Base-by-base conservation (phyloP, 768 basidiomycete genomes). In the Pleurotus tuber-regium region DNA sequence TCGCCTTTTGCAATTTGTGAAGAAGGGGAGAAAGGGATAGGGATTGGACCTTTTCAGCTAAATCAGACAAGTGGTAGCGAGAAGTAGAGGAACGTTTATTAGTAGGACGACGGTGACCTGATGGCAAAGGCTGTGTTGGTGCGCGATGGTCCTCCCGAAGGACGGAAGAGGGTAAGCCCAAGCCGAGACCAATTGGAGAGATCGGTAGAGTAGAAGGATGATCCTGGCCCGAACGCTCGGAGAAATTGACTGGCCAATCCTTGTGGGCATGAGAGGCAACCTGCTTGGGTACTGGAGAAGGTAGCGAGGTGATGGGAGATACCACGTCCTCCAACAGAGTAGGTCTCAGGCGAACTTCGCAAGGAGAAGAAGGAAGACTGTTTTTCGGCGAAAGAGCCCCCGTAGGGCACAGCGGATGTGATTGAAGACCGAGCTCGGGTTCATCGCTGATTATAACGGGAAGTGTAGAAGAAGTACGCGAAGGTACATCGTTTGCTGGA, bases 11-110 rank as follows among this genome's bases (percentile, higher is more conserved):
- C 14, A 48, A 21, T 7, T 33, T 48, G 46, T 48, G 29, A 9
- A 48, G 14, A 19, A 48, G 46, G 4, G 46, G 46, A 18, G 46
- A 48, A 10, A 48, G 21, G 11, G 46, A 8, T 14, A 48, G 14
- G 7, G 29, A 48, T 23, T 48, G 46, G 18, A 48, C 31, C 23
- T 48, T 48, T 18, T 11, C 46, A 3, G 46, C 31, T 16, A 48
- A 30, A 12, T 48, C n/a, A 31, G 46, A 48, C 4, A 48, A 7
- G 8, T 23, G 28, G 4, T 21, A 24, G 19, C 21, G 14, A 2
- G 46, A 48, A n/a, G 46, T 29, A n/a, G 30, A 21, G 6, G 46
- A 48, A 9, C 46, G 46, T 12, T 18, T 9, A 1, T 31, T 28
- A 11, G 10, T 35, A 2, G 46, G 46, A 19, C 46, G 46, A n/a